Evolutionary conservation across 2,329 filamentous ascomycete genomes (phyloP).

Genomic region (Daldinia sp.): DNA sequence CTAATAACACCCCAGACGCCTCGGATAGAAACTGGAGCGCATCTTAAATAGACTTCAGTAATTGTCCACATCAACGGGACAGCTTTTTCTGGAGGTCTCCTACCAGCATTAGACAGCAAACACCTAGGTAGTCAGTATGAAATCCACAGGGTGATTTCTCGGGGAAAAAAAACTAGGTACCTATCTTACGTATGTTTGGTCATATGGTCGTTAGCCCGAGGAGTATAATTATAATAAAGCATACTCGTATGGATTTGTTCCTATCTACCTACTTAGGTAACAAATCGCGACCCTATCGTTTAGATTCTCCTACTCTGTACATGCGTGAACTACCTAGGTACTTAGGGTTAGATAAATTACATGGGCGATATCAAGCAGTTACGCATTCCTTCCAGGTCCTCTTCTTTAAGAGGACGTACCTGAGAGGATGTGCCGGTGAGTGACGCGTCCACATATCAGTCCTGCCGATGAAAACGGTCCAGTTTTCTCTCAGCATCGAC

Average conservation of each 20-base stretch:
- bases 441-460: constrained; percentile 30
- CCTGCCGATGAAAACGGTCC: constrained; percentile 38
- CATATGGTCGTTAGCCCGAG: background rate
- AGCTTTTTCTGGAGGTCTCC: constrained; percentile 21
- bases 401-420: background rate
- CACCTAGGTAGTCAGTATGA: background rate
- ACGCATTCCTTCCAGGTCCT: constrained; percentile 32
- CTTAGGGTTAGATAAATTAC: background rate
- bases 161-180: background rate
- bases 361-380: constrained; percentile 5
- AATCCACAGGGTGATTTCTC: background rate
- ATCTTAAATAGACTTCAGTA: constrained; percentile 36
- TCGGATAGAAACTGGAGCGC: constrained; percentile 6
- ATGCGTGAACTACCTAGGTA: background rate
- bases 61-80: constrained; percentile 12
- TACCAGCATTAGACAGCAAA: constrained; percentile 6
- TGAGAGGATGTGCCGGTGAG: constrained; percentile 18
- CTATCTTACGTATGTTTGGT: background rate
- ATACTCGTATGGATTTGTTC: constrained; percentile 1
- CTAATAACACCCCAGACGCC: constrained; percentile 32
- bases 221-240: constrained; percentile 6
- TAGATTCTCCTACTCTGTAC: background rate
- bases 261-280: background rate
- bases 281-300: background rate
- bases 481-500: constrained; percentile 33